phyloP scores from a whole-genome alignment of 78 protist species.

The Dictyostelium intermedium region DNA sequence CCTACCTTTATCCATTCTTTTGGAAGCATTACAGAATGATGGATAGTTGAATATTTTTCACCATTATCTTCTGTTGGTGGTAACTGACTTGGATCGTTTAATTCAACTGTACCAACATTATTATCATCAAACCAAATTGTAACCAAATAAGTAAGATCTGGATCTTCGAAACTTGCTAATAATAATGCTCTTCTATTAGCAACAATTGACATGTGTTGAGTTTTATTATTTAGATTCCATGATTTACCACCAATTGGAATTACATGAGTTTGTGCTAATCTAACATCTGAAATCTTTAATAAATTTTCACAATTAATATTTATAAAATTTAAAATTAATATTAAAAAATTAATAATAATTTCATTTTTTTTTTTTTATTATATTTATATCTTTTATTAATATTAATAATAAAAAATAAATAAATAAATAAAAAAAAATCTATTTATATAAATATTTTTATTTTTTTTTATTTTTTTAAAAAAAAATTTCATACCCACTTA shows the following conservation, averaged over 20 bases:
- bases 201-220: background rate
- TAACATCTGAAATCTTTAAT: background rate
- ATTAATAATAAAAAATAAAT: too few relatives aligned
- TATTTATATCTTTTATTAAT: too few relatives aligned
- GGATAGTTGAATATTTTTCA: background rate
- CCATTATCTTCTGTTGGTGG: constrained; percentile 44
- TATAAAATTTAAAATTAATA: background rate
- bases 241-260: constrained; percentile 6
- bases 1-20: background rate
- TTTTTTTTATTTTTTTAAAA: too few relatives aligned
- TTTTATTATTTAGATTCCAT: background rate
- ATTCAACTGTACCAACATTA: background rate
- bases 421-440: too few relatives aligned
- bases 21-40: background rate
- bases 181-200: background rate
- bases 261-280: constrained; percentile 46
- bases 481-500: background rate
- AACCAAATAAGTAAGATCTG: background rate
- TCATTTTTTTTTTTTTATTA: background rate
- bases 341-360: background rate
- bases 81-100: constrained; percentile 7
- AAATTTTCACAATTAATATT: background rate
- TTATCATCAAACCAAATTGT: background rate
- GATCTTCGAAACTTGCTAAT: background rate
- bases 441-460: too few relatives aligned